Evolutionary conservation across 2,329 filamentous ascomycete species (phyloP).

Genomic region (Juglanconis juglandina): DNA sequence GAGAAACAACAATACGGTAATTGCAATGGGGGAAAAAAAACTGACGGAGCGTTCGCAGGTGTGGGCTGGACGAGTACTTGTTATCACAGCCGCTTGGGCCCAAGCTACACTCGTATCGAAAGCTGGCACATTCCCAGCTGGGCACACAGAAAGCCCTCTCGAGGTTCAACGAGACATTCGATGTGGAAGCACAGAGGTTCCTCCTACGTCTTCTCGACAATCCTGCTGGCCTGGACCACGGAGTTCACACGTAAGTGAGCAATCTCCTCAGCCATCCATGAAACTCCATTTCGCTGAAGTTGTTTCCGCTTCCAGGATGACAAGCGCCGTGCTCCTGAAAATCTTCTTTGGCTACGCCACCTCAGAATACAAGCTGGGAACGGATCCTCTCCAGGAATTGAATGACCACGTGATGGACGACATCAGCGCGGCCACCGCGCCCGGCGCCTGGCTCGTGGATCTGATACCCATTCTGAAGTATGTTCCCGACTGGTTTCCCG

Average conservation of each 20-base stretch:
- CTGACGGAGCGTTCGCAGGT: background rate
- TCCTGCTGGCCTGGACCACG: background rate
- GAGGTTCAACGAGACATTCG: constrained; percentile 1
- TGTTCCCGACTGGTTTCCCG: constrained; percentile 28
- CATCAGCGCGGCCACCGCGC: constrained; percentile 18
- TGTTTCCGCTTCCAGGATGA: background rate
- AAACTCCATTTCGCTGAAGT: too few species aligned
- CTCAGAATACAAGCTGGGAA: constrained; percentile 14
- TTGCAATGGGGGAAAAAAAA: too few species aligned
- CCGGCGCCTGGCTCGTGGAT: constrained; percentile 28
- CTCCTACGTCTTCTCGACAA: constrained; percentile 3
- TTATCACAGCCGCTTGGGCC: background rate
- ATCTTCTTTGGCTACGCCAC: constrained; percentile 28
- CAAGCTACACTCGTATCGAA: background rate
- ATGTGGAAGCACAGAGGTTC: constrained; percentile 8
- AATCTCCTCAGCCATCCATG: too few species aligned
- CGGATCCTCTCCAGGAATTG: constrained; percentile 24
- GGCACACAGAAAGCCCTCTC: background rate
- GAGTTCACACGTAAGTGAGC: background rate
- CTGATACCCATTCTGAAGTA: constrained; percentile 24
- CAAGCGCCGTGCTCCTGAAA: constrained; percentile 25
- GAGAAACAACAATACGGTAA: too few species aligned
- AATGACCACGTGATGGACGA: constrained; percentile 20
- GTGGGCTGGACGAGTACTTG: background rate
- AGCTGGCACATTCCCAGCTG: background rate